These are phyloP conservation scores for Candida sp. DNA, from an alignment of 1,139 yeast species.

Conservation along the genomic window DNA sequence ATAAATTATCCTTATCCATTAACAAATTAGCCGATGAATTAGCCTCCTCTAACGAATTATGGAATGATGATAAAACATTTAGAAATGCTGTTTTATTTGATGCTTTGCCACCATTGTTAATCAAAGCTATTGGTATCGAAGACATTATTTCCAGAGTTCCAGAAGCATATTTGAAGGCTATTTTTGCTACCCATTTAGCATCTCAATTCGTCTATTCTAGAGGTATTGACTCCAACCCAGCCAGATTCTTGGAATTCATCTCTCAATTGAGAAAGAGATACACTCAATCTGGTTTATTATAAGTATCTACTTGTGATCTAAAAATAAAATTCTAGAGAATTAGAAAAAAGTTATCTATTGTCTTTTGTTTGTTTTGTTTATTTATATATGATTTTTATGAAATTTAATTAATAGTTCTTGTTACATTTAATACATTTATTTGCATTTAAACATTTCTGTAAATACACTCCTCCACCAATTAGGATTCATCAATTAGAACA, in stretches of 20 bases:
- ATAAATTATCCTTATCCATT: conserved; percentile 80
- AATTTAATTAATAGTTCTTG: not conserved
- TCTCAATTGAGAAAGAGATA: conserved; percentile 41
- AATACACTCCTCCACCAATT: not conserved
- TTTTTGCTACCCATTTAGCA: conserved; percentile 88
- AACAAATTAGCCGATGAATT: conserved; percentile 89
- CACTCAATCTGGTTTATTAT: conserved; percentile 25
- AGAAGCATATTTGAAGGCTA: conserved; percentile 79
- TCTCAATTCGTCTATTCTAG: conserved; percentile 85
- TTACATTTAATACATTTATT: not conserved
- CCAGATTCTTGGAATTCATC: conserved; percentile 76
- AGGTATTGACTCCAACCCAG: conserved; percentile 83
- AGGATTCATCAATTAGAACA: too few species aligned
- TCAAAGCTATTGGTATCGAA: conserved; percentile 73
- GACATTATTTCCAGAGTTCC: conserved; percentile 77
- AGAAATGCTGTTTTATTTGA: conserved; percentile 74
- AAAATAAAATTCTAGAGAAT: not conserved
- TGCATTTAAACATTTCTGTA: not conserved
- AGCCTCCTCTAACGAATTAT: conserved; percentile 75
- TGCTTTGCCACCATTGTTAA: conserved; percentile 75
- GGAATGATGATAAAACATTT: conserved; percentile 77
- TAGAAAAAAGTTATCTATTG: not conserved
- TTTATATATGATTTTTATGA: not conserved
- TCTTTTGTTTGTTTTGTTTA: not conserved
- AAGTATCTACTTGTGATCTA: not conserved